Evolutionary conservation across 306 rosid species (phyloP).

Genomic region (Ochetophila trinervis): DNA sequence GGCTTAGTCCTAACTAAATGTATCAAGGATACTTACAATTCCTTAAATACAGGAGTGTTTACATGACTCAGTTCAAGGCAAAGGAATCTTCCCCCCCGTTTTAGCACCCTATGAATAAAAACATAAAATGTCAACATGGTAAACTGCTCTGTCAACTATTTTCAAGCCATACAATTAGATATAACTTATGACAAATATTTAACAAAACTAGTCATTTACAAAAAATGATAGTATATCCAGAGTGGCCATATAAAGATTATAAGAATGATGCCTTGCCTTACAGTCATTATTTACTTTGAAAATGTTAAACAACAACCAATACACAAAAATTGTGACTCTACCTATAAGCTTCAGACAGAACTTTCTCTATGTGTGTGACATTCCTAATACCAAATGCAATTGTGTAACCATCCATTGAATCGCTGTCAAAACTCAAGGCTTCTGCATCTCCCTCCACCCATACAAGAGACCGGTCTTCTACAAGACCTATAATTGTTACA

Average conservation of each 20-base stretch:
- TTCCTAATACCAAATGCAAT: constrained; percentile 96
- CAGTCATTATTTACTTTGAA: neutral
- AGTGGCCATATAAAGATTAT: neutral
- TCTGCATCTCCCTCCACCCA: constrained; percentile 97
- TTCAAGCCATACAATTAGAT: no score
- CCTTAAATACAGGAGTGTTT: constrained; percentile 68
- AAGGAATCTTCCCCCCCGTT: constrained; percentile 87
- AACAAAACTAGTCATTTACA: neutral
- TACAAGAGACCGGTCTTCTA: constrained; percentile 62
- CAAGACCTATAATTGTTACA: constrained; percentile 50
- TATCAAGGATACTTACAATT: constrained; percentile 60
- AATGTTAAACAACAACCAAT: no score
- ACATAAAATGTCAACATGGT: neutral
- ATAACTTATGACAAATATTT: no score
- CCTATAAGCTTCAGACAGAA: constrained; percentile 78
- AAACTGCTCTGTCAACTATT: neutral
- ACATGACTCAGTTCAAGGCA: constrained; percentile 98
- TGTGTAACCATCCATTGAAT: constrained; percentile 95
- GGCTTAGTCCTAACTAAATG: constrained; percentile 1
- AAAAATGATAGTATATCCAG: neutral
- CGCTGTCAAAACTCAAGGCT: constrained; percentile 54
- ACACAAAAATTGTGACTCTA: constrained; percentile 23
- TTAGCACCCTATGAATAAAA: constrained; percentile 63
- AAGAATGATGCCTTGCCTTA: neutral
- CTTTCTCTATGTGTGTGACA: constrained; percentile 93